Percentiles rank a stretch among this genome's conserved stretches.
Evolutionary conservation across 2,329 filamentous ascomycete species (phyloP).

Genomic region (Elsinoe perseae): DNA sequence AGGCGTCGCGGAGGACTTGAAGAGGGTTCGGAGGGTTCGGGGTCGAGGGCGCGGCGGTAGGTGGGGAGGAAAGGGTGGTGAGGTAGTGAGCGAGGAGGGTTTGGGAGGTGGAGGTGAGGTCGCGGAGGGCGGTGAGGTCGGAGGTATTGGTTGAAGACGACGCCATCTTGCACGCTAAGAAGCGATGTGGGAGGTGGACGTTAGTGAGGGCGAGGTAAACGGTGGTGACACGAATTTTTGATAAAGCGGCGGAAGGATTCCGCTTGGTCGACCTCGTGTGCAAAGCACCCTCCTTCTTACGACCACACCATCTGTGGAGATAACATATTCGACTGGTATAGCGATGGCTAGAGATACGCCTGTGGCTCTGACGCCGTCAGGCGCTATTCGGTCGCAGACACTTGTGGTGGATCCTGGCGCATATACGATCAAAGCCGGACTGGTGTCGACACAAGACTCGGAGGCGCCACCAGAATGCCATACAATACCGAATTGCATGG

Average conservation of each 20-base stretch:
- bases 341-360: conserved; percentile 9
- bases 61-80: conserved; percentile 23
- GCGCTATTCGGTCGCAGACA: conserved; percentile 39
- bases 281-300: background rate
- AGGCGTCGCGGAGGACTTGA: conserved; percentile 61
- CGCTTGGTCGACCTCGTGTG: conserved; percentile 1
- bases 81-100: conserved; percentile 28
- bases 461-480: conserved; percentile 42
- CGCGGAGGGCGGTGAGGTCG: conserved; percentile 24
- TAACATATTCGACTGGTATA: background rate
- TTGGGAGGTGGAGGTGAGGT: conserved; percentile 26
- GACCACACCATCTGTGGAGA: background rate
- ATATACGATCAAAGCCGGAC: conserved; percentile 83
- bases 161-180: conserved; percentile 22
- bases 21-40: conserved; percentile 47
- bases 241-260: conserved; percentile 8
- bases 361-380: background rate
- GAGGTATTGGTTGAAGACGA: conserved; percentile 21
- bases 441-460: conserved; percentile 41
- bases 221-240: conserved; percentile 17
- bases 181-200: background rate
- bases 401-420: conserved; percentile 92
- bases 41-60: conserved; percentile 18
- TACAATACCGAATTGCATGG: conserved; percentile 80
- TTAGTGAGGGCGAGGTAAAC: background rate